Evolutionary conservation across 192 early-diverging fungal genomes (phyloP).

Genomic region (Obelidium mucronatum): DNA sequence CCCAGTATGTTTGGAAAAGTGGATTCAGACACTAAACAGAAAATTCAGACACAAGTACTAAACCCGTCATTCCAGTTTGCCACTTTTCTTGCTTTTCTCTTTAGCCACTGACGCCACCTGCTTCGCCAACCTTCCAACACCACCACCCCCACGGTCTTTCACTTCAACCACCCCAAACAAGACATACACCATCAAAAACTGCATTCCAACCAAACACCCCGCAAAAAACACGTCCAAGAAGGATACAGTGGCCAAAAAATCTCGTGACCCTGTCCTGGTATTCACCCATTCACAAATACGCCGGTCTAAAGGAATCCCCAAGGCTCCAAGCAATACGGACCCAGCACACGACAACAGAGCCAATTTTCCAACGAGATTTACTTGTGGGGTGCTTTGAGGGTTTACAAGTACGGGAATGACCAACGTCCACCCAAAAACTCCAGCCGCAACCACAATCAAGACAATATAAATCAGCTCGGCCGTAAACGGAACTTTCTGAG

Average conservation of each 20-base stretch:
- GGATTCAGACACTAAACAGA: too few species aligned
- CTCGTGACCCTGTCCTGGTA: background rate
- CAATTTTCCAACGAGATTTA: background rate
- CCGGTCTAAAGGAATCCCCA: background rate
- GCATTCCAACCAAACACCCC: slow-evolving; percentile 13
- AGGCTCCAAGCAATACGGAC: background rate
- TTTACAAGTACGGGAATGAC: background rate
- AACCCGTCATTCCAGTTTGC: too few species aligned
- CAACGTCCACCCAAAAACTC: background rate
- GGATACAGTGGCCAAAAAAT: background rate
- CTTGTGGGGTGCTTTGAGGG: too few species aligned
- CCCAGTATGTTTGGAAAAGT: too few species aligned
- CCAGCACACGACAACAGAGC: background rate
- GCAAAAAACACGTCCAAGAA: slow-evolving; percentile 12
- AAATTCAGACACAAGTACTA: too few species aligned
- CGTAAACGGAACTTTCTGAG: background rate
- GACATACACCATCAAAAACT: slow-evolving; percentile 5
- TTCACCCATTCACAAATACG: background rate
- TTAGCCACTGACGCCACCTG: background rate
- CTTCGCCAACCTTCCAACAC: background rate
- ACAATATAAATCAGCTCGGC: background rate
- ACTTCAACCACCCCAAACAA: background rate
- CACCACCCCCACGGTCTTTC: background rate
- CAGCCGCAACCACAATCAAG: background rate
- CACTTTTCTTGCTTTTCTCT: background rate